These are phyloP conservation scores for Dispira parvispora DNA, from an alignment of 192 early-diverging fungal species.

Conservation along the genomic window DNA sequence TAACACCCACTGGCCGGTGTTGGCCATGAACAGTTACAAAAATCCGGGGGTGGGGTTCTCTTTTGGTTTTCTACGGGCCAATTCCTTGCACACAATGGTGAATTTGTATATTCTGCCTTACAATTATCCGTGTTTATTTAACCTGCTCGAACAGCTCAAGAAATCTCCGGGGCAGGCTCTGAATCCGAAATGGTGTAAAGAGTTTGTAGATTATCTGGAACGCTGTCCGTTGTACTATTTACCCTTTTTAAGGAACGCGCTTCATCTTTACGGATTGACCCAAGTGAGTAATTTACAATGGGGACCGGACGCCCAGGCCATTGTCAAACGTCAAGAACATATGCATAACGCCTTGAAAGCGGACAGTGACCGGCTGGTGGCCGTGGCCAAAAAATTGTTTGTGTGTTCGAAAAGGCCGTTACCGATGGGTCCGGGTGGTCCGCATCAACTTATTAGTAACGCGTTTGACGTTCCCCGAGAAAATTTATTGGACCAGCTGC, in stretches of 20 bases:
- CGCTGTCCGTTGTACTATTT: constrained; percentile 46
- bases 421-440: constrained; percentile 13
- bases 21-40: constrained; percentile 44
- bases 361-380: constrained; percentile 14
- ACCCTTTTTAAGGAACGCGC: constrained; percentile 30
- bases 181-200: constrained; percentile 30
- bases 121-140: constrained; percentile 61
- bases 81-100: constrained; percentile 41
- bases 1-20: constrained; percentile 35
- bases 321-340: constrained; percentile 14
- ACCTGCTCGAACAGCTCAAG: constrained; percentile 27
- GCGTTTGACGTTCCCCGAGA: constrained; percentile 48
- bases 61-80: constrained; percentile 59
- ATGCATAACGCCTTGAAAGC: constrained; percentile 18
- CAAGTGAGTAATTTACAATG: background rate
- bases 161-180: constrained; percentile 25
- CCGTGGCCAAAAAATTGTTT: constrained; percentile 10
- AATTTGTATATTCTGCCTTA: constrained; percentile 63
- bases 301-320: constrained; percentile 17
- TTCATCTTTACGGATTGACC: constrained; percentile 24
- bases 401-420: constrained; percentile 17
- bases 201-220: constrained; percentile 41
- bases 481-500: constrained; percentile 31
- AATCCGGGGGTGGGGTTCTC: constrained; percentile 42
- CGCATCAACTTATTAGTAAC: constrained; percentile 23